phyloP scores from a whole-genome alignment of 1,139 yeast genomes.

The Taiozyma sp. region DNA sequence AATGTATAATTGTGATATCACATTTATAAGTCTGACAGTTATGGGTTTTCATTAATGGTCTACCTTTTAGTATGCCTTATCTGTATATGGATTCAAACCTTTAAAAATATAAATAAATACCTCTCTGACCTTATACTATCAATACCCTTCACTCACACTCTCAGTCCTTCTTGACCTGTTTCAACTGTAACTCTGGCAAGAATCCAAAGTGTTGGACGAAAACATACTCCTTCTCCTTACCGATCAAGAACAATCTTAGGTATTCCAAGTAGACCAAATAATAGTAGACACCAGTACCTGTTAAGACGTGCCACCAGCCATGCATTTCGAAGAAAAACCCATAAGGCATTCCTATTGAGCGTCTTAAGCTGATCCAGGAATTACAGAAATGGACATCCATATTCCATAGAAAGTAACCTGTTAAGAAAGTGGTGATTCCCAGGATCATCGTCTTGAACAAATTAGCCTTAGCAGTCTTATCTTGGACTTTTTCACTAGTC shows the following conservation, averaged over 20 bases:
- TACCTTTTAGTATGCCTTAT: too few relatives aligned
- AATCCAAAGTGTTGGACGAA: slow-evolving; percentile 49
- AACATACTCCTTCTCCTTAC: slow-evolving; percentile 44
- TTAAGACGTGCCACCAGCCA: slow-evolving; percentile 97
- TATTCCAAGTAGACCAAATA: slow-evolving; percentile 59
- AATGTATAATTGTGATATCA: too few relatives aligned
- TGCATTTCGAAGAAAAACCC: slow-evolving; percentile 90
- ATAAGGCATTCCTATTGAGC: slow-evolving; percentile 76
- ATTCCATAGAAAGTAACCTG: slow-evolving; percentile 83
- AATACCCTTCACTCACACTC: too few relatives aligned
- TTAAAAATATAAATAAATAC: too few relatives aligned
- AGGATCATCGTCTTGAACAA: slow-evolving; percentile 50
- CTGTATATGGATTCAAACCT: neutral
- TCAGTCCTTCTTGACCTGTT: neutral
- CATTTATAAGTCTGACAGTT: too few relatives aligned
- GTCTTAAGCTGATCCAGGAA: slow-evolving; percentile 57
- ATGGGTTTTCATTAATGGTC: too few relatives aligned
- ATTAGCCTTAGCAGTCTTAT: slow-evolving; percentile 39
- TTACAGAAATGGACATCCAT: slow-evolving; percentile 78
- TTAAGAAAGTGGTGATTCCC: slow-evolving; percentile 61
- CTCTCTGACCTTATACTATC: too few relatives aligned
- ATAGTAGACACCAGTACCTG: slow-evolving; percentile 79
- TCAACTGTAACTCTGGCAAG: slow-evolving; percentile 35
- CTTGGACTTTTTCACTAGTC: slow-evolving; percentile 47
- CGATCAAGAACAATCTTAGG: slow-evolving; percentile 56